Percentiles rank a stretch among this genome's conserved stretches.
Conservation (phyloP, 164 flowering plant species). For the Stephania cephalantha region DNA sequence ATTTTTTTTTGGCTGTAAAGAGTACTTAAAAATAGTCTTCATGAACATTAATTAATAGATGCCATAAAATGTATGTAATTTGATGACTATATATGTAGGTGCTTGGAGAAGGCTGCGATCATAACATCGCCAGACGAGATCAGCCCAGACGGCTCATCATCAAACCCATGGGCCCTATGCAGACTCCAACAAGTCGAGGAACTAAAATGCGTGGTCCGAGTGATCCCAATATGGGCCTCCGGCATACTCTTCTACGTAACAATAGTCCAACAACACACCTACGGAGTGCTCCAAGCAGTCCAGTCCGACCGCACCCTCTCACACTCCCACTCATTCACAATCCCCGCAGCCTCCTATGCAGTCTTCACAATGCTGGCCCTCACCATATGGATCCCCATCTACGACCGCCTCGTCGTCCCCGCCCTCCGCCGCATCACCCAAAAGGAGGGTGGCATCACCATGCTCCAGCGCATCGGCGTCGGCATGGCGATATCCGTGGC, state of each 20-base stretch:
- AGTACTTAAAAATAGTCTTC: too few relatives aligned
- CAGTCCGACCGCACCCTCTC: slow-evolving; percentile 45
- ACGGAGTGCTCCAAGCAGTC: slow-evolving; percentile 46
- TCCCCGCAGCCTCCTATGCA: slow-evolving; percentile 52
- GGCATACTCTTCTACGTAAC: slow-evolving; percentile 33
- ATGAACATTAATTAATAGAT: too few relatives aligned
- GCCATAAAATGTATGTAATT: too few relatives aligned
- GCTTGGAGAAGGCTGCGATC: slow-evolving; percentile 73
- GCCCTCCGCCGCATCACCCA: slow-evolving; percentile 26
- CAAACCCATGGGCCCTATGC: slow-evolving; percentile 69
- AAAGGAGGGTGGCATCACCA: slow-evolving; percentile 44
- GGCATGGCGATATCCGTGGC: slow-evolving; percentile 39
- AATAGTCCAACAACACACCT: slow-evolving; percentile 33
- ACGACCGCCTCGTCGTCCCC: slow-evolving; percentile 51
- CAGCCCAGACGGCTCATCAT: slow-evolving; percentile 53
- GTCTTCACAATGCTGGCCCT: slow-evolving; percentile 43
- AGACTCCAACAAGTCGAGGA: slow-evolving; percentile 76
- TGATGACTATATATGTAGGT: slow-evolving; percentile 29
- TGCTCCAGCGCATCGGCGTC: slow-evolving; percentile 51
- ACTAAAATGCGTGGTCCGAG: slow-evolving; percentile 59
- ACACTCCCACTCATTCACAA: slow-evolving; percentile 18
- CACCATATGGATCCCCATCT: slow-evolving; percentile 56
- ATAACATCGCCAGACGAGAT: slow-evolving; percentile 38
- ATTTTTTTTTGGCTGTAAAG: too few relatives aligned
- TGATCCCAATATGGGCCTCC: slow-evolving; percentile 65